Conservation (phyloP, 306 rosid species). For the Senna siamea region DNA sequence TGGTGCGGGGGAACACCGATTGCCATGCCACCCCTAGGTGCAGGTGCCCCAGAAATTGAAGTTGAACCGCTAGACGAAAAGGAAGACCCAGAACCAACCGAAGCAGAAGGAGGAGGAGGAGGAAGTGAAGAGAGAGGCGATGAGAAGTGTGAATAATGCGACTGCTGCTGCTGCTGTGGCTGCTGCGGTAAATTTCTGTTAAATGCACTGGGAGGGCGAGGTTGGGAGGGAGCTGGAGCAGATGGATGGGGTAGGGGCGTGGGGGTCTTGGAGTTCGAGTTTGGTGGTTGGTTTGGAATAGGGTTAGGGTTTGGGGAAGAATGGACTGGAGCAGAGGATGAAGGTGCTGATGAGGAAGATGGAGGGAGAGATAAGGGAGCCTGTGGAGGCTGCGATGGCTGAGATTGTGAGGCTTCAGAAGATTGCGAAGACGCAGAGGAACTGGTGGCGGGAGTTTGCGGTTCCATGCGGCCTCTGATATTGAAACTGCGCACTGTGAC, state of each 20-base stretch:
- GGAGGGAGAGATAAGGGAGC: conserved; percentile 33
- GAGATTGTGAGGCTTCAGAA: conserved; percentile 42
- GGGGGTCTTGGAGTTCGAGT: conserved; percentile 51
- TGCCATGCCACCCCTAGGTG: conserved; percentile 72
- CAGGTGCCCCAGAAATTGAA: conserved; percentile 44
- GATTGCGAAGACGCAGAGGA: conserved; percentile 35
- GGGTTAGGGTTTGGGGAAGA: conserved; percentile 45
- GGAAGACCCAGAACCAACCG: conserved; percentile 47
- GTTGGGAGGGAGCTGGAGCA: conserved; percentile 47
- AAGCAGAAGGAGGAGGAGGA: conserved; percentile 50
- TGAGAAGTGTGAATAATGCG: conserved; percentile 61
- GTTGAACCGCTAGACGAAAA: conserved; percentile 44
- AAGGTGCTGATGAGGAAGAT: conserved; percentile 42
- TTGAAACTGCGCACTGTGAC: neutral
- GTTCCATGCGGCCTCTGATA: conserved; percentile 37
- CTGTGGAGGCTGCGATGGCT: conserved; percentile 18
- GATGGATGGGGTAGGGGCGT: conserved; percentile 33
- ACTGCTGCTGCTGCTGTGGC: conserved; percentile 44
- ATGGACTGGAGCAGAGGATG: conserved; percentile 40
- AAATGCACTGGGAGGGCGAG: conserved; percentile 64
- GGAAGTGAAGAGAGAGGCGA: conserved; percentile 49
- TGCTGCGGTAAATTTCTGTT: conserved; percentile 45
- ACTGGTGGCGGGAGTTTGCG: conserved; percentile 48
- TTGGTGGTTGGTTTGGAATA: conserved; percentile 33
- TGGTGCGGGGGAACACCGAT: conserved; percentile 86